Conservation (phyloP, 371 early-diverging fungal genomes). For the Haplosporangium sp. region DNA sequence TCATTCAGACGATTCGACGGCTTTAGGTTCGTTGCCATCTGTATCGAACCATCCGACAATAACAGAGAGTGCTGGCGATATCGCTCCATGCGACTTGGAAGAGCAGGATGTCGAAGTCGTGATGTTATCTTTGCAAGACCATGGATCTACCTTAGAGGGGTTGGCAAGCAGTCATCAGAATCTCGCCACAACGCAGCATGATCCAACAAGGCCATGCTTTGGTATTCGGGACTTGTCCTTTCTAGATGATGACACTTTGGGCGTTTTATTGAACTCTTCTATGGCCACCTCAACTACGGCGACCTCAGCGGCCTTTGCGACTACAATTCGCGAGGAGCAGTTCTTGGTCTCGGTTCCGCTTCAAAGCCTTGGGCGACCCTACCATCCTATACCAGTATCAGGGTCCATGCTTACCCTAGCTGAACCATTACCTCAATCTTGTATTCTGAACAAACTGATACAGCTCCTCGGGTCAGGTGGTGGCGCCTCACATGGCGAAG, state of each 20-base stretch:
- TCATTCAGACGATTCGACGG: too few relatives aligned
- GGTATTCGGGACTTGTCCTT: constrained; percentile 19
- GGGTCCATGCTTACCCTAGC: not conserved
- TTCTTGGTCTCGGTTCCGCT: constrained; percentile 1
- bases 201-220: not conserved
- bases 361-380: constrained; percentile 11
- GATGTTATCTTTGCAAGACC: constrained; percentile 12
- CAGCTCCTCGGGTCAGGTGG: not conserved
- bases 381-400: not conserved
- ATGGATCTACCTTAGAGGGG: not conserved
- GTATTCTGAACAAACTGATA: not conserved
- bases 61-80: not conserved
- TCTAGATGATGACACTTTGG: constrained; percentile 19
- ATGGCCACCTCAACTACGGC: not conserved
- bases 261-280: constrained; percentile 13
- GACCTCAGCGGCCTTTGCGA: not conserved
- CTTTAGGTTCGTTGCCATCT: too few relatives aligned
- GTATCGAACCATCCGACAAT: not conserved
- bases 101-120: constrained; percentile 10
- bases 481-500: not conserved
- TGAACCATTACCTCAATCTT: not conserved
- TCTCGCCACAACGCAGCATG: too few relatives aligned
- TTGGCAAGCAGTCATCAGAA: too few relatives aligned
- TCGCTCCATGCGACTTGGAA: not conserved
- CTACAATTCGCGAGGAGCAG: not conserved